Evolutionary conservation across 495 filamentous ascomycete genomes (phyloP).

Genomic region (Podospora comata): DNA sequence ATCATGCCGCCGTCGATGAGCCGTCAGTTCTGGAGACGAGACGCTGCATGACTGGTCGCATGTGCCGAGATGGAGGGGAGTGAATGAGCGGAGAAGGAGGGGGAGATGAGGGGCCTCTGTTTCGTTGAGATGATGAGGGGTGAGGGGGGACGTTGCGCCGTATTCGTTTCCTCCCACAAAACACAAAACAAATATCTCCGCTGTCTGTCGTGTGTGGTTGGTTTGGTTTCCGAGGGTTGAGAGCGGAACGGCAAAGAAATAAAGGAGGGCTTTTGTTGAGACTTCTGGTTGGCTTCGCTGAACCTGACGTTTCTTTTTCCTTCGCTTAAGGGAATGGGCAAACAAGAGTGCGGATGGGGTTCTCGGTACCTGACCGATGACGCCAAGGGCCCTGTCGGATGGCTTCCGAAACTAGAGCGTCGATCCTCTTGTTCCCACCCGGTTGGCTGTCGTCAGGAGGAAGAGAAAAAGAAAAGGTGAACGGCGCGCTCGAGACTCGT

Average conservation of each 20-base stretch:
- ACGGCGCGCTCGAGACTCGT: not conserved
- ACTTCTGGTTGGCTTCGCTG: not conserved
- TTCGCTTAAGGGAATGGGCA: not conserved
- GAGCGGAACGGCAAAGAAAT: not conserved
- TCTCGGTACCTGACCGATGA: conserved; percentile 5
- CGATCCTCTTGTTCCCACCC: conserved; percentile 4
- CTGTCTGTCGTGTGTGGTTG: not conserved
- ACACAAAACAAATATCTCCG: not conserved
- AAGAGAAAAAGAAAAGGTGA: not conserved
- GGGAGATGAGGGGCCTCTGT: not conserved
- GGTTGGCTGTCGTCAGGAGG: conserved; percentile 1
- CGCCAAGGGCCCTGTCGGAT: conserved; percentile 17
- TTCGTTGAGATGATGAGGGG: conserved; percentile 5
- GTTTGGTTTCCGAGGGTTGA: conserved; percentile 2
- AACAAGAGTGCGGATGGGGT: not conserved
- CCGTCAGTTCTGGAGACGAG: not conserved
- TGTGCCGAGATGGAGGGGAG: not conserved
- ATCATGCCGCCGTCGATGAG: not conserved
- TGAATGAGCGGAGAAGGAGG: not conserved
- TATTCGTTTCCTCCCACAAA: conserved; percentile 9
- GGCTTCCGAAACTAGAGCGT: conserved; percentile 16
- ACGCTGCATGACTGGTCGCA: not conserved
- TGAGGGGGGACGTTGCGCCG: conserved; percentile 1
- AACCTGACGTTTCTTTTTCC: not conserved
- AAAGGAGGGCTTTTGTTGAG: not conserved